Evolutionary conservation across 257 asterid species (phyloP).

Genomic region (Capsicum rhomboideum): DNA sequence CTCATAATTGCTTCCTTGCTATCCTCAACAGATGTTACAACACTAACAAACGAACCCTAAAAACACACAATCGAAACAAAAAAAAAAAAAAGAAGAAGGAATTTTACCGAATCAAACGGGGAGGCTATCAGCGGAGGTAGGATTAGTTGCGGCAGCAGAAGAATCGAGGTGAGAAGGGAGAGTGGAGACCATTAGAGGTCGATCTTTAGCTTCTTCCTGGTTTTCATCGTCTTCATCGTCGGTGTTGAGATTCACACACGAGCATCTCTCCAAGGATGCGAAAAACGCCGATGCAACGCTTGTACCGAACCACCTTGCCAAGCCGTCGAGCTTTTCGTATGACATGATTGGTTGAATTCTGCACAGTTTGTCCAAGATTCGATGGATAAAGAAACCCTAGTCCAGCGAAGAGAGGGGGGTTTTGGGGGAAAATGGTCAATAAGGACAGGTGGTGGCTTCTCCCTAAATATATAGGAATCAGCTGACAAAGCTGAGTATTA

Average conservation of each 20-base stretch:
- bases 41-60: not conserved
- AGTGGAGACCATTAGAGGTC: constrained; percentile 70
- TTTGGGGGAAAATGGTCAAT: not conserved
- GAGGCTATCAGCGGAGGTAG: constrained; percentile 53
- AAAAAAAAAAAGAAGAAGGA: not conserved
- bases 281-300: constrained; percentile 89
- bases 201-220: constrained; percentile 74
- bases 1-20: not conserved
- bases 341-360: constrained; percentile 39
- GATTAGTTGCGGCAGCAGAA: constrained; percentile 22
- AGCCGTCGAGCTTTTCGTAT: constrained; percentile 65
- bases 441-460: not conserved
- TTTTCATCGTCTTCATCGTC: constrained; percentile 69
- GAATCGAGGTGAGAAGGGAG: constrained; percentile 29
- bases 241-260: constrained; percentile 81
- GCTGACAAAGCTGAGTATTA: not conserved
- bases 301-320: constrained; percentile 82
- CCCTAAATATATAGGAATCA: not conserved
- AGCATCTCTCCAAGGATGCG: constrained; percentile 93
- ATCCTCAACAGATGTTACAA: not conserved
- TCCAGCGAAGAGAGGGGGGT: not conserved
- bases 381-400: not conserved
- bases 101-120: constrained; percentile 44
- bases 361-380: constrained; percentile 16
- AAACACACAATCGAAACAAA: not conserved